These are phyloP conservation scores for Pseudonitzschia delicatissima DNA, from an alignment of 108 stramenopile genomes.

Conservation along the genomic window DNA sequence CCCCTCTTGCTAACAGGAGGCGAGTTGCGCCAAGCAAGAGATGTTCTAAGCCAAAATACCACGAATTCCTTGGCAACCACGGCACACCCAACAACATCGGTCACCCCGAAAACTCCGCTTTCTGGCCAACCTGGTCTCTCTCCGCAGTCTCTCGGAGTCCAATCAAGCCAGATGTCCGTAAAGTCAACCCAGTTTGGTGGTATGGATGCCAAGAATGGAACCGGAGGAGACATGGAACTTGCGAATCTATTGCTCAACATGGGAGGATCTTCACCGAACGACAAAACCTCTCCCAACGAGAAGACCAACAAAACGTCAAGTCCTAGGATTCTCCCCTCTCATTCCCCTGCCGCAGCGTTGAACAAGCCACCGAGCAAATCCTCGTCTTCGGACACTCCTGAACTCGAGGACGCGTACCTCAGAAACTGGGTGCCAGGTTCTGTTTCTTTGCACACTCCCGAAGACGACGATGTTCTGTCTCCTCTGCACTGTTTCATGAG, in stretches of 20 bases:
- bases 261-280: background rate
- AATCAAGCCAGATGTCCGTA: too few relatives aligned
- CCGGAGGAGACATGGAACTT: background rate
- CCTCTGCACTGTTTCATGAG: slow-evolving; percentile 82
- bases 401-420: background rate
- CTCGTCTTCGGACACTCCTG: background rate
- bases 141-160: too few relatives aligned
- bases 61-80: background rate
- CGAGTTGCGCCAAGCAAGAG: too few relatives aligned
- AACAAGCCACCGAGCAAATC: background rate
- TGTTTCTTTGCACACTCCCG: slow-evolving; percentile 48
- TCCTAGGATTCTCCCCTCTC: background rate
- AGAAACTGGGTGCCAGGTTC: slow-evolving; percentile 19
- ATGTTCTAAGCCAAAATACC: too few relatives aligned
- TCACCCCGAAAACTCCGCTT: too few relatives aligned
- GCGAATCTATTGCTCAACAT: slow-evolving; percentile 3
- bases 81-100: background rate
- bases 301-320: background rate
- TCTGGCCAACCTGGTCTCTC: too few relatives aligned
- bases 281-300: background rate
- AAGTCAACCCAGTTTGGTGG: too few relatives aligned
- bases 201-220: background rate
- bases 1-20: too few relatives aligned
- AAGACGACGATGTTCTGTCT: slow-evolving; percentile 65
- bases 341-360: background rate